A percentile compares a stretch with the other conserved stretches of the same genome.
Evolutionary conservation across 2,329 filamentous ascomycete species (phyloP).

Genomic region (Fusarium austroafricanum): DNA sequence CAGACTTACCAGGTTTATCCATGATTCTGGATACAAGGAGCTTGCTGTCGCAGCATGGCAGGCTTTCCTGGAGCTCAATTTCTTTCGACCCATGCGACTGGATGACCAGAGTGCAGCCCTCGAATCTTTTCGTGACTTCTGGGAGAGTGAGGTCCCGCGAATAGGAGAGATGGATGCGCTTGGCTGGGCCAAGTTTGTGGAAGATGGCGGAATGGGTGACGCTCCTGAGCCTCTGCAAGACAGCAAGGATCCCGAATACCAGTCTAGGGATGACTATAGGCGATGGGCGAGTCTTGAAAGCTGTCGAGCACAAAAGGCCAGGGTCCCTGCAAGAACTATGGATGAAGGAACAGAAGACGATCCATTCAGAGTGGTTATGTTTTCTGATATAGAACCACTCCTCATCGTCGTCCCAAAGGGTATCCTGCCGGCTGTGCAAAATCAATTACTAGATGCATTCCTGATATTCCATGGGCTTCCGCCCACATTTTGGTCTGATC

Average conservation of each 20-base stretch:
- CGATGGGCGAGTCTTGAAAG: conserved; percentile 67
- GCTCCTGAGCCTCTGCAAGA: conserved; percentile 53
- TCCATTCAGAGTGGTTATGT: conserved; percentile 84
- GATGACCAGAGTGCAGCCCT: conserved; percentile 44
- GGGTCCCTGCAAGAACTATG: conserved; percentile 76
- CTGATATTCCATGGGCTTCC: conserved; percentile 75
- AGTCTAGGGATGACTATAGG: conserved; percentile 60
- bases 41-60: conserved; percentile 86
- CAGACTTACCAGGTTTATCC: conserved; percentile 77
- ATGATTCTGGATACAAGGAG: conserved; percentile 83
- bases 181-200: conserved; percentile 74
- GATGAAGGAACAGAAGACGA: conserved; percentile 84
- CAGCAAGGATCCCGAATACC: not conserved
- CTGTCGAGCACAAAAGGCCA: conserved; percentile 59
- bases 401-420: conserved; percentile 63
- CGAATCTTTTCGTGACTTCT: conserved; percentile 75
- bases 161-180: conserved; percentile 78
- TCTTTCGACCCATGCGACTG: conserved; percentile 65
- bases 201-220: conserved; percentile 52
- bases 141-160: conserved; percentile 85
- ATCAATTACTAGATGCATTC: conserved; percentile 75
- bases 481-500: conserved; percentile 51
- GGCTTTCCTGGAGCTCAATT: conserved; percentile 77
- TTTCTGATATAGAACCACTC: conserved; percentile 76
- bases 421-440: conserved; percentile 51